Evolutionary conservation across 2,329 filamentous ascomycete genomes (phyloP).

Genomic region (Penicillium sp.): DNA sequence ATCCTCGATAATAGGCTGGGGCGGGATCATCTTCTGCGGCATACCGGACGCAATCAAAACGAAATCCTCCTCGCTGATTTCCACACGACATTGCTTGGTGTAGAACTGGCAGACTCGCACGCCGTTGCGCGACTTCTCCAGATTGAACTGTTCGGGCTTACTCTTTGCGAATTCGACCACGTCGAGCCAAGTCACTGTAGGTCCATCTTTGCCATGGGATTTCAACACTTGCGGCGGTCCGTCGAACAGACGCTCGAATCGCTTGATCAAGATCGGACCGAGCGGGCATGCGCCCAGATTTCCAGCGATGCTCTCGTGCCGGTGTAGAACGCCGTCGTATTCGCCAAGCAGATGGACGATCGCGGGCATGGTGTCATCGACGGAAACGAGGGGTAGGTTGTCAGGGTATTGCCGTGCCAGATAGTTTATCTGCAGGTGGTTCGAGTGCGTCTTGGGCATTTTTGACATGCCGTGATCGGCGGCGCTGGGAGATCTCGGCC

Average conservation of each 20-base stretch:
- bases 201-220: slow-evolving; percentile 60
- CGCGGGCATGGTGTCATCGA: slow-evolving; percentile 70
- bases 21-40: slow-evolving; percentile 76
- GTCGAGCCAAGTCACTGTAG: slow-evolving; percentile 75
- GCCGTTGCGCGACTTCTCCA: slow-evolving; percentile 68
- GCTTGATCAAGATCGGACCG: slow-evolving; percentile 78
- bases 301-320: slow-evolving; percentile 82
- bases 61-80: slow-evolving; percentile 87
- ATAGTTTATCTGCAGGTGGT: slow-evolving; percentile 68
- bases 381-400: slow-evolving; percentile 61
- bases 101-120: slow-evolving; percentile 75
- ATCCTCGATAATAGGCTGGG: slow-evolving; percentile 79
- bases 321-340: slow-evolving; percentile 81
- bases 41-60: slow-evolving; percentile 79
- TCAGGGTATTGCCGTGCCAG: slow-evolving; percentile 62
- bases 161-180: slow-evolving; percentile 80
- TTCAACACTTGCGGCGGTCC: slow-evolving; percentile 69
- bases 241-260: slow-evolving; percentile 83
- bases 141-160: slow-evolving; percentile 73
- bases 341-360: slow-evolving; percentile 71
- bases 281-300: slow-evolving; percentile 81
- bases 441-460: slow-evolving; percentile 54
- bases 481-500: slow-evolving; percentile 47
- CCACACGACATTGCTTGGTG: slow-evolving; percentile 75
- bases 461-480: slow-evolving; percentile 49